Evolutionary conservation across 768 basidiomycete species (phyloP).

Genomic region (Tricholoma furcatifolium): DNA sequence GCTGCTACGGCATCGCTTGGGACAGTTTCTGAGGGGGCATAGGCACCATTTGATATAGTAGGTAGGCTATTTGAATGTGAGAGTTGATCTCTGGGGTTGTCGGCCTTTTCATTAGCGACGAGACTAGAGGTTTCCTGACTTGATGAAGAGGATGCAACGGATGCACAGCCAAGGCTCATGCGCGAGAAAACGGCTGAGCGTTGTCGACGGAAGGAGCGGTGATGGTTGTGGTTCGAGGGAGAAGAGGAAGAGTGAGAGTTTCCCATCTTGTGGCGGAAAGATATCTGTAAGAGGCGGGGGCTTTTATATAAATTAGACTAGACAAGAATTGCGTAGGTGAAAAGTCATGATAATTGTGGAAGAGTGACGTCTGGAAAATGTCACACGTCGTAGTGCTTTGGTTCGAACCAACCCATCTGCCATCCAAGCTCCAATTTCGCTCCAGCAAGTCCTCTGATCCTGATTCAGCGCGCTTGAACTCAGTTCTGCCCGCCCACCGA

Average conservation of each 20-base stretch:
- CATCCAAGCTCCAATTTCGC: slow-evolving; percentile 12
- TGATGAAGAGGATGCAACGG: slow-evolving; percentile 31
- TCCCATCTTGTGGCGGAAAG: slow-evolving; percentile 26
- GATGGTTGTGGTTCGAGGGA: slow-evolving; percentile 11
- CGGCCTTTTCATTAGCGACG: slow-evolving; percentile 30
- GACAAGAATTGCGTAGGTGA: slow-evolving; percentile 12
- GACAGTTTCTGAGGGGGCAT: slow-evolving; percentile 24
- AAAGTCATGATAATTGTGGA: slow-evolving; percentile 13
- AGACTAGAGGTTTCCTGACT: slow-evolving; percentile 39
- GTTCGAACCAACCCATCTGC: slow-evolving; percentile 16
- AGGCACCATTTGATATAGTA: slow-evolving; percentile 21
- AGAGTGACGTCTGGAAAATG: slow-evolving; percentile 15
- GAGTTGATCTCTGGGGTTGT: slow-evolving; percentile 22
- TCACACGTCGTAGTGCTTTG: slow-evolving; percentile 16
- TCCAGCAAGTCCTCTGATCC: background rate
- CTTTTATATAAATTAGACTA: slow-evolving; percentile 17
- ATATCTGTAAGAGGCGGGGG: background rate
- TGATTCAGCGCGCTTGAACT: background rate
- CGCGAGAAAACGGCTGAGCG: slow-evolving; percentile 37
- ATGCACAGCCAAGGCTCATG: slow-evolving; percentile 38
- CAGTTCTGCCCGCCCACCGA: background rate
- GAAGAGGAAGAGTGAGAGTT: slow-evolving; percentile 27
- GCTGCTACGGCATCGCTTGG: slow-evolving; percentile 38
- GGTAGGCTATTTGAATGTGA: slow-evolving; percentile 17
- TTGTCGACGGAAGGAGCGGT: slow-evolving; percentile 26